Evolutionary conservation across 441 rosid species (phyloP), one percentile per base, ranked within the genome.

Genomic region (Adansonia madagascariensis): DNA sequence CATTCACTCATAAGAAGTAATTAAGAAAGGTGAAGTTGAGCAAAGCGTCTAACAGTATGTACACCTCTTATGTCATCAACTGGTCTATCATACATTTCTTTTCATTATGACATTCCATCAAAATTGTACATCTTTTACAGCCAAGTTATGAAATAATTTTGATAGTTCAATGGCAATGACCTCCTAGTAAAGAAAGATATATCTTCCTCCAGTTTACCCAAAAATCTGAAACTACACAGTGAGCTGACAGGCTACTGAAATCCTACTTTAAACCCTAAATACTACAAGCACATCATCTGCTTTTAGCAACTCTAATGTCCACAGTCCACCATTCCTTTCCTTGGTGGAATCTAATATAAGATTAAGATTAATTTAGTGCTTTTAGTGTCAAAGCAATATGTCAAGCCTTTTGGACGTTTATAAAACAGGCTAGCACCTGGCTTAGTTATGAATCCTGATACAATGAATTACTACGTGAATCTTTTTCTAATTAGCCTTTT

Each of bases 371-470:
- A 27, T 27, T 17, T 44, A 59, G 60, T 77, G 43, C 27, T 56
- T 41, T 8, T 67, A 80, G 18, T 20, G 10, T 20, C 59, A 44
- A 3, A 62, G 24, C 31, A 71, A 71, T 2, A 2, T 1, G 11
- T 35, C 22, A 20, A 15, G 39, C 31, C 9, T 17, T 35, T 75
- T 53, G 27, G 73, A 53, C 60, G 68, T 62, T 50, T 2, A 43
- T 18, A 50, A n/a, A n/a, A 35, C 4, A 60, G 57, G 69, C 17
- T 27, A 52, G 67, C 77, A 76, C 52, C 59, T 43, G 39, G 41
- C 12, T 75, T 55, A 75, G 72, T 71, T 67, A 62, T 20, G 70
- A 44, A 73, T 73, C 61, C 49, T 59, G 78, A 56, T 59, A 66
- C 3, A 17, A 71, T 59, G 60, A 66, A 65, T 53, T 71, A 74